A percentile compares a stretch with the other conserved stretches of the same genome.
These are phyloP conservation scores for Vaucheria bursata DNA, from an alignment of 352 stramenopile genomes.

Conservation along the genomic window DNA sequence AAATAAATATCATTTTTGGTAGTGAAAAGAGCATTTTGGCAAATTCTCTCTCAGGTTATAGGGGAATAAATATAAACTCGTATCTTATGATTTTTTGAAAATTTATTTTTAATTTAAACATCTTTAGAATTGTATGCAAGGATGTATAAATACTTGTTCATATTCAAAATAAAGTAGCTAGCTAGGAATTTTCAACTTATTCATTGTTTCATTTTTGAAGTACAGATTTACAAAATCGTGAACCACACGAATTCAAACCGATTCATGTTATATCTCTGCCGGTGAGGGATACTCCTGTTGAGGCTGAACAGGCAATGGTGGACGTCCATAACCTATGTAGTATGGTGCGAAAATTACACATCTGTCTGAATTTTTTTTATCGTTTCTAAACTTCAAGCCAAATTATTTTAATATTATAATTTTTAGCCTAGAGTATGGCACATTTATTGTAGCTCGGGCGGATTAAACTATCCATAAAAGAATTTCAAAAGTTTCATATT, in stretches of 20 bases:
- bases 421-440: background rate
- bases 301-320: background rate
- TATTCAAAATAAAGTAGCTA: no score
- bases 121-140: no score
- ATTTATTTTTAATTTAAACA: no score
- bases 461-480: background rate
- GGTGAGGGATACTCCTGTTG: constrained; percentile 4
- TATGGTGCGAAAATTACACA: constrained; percentile 6
- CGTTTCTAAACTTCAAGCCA: background rate
- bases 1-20: no score
- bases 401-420: background rate
- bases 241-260: background rate
- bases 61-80: no score
- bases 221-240: constrained; percentile 4
- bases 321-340: background rate
- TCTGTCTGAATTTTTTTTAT: background rate
- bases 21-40: no score
- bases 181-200: no score
- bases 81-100: no score
- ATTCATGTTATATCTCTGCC: background rate
- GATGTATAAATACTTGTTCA: no score
- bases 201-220: no score
- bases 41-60: no score
- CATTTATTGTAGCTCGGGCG: background rate
- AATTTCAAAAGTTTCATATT: background rate